phyloP scores from a whole-genome alignment of 768 basidiomycete genomes.

The Mycena alexandri region DNA sequence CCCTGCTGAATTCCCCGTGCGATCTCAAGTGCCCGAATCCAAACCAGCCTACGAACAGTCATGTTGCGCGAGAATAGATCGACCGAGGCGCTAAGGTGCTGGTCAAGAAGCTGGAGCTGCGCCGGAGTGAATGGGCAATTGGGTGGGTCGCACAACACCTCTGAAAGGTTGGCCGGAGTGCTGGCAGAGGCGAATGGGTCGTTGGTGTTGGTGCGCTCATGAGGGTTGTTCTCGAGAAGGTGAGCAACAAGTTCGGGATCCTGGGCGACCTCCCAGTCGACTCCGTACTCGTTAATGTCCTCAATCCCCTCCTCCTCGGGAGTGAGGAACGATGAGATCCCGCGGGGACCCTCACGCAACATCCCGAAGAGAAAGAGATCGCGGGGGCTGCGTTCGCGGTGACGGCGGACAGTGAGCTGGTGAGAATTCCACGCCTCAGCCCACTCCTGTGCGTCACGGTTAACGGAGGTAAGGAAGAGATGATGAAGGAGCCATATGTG shows the following conservation, averaged over 20 bases:
- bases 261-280: conserved; percentile 33
- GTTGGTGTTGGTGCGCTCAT: background rate
- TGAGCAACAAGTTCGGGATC: conserved; percentile 20
- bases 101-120: background rate
- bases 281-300: conserved; percentile 28
- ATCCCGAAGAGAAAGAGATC: no score
- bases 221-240: conserved; percentile 20
- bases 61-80: conserved; percentile 9
- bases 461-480: conserved; percentile 43
- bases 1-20: background rate
- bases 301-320: conserved; percentile 11
- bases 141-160: background rate
- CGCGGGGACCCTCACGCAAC: no score
- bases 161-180: conserved; percentile 3
- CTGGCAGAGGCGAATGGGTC: conserved; percentile 16
- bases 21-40: background rate
- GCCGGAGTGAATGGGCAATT: background rate
- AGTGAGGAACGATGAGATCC: background rate
- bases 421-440: conserved; percentile 47
- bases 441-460: conserved; percentile 44
- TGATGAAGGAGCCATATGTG: conserved; percentile 49
- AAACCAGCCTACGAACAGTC: background rate
- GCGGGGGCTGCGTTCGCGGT: no score
- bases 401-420: conserved; percentile 14
- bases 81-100: background rate